Percentiles rank a stretch among this genome's conserved stretches.
phyloP scores from a whole-genome alignment of 352 stramenopile species.

The Pythium apleroticum region DNA sequence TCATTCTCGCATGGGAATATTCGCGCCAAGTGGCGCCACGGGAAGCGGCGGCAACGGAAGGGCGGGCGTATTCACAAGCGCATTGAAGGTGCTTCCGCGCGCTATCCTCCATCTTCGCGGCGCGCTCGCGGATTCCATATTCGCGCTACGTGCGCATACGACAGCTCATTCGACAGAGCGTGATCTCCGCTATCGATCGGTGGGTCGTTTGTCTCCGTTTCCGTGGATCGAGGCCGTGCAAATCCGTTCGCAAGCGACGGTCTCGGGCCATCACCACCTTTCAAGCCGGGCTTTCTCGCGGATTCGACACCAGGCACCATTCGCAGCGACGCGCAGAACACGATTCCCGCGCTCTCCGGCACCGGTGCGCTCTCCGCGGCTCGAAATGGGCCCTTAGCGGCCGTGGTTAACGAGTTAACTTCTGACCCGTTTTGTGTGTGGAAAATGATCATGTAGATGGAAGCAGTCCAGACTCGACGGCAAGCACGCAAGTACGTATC shows the following conservation, averaged over 20 bases:
- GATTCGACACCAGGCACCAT: constrained; percentile 20
- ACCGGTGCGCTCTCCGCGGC: constrained; percentile 13
- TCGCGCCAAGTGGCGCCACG: constrained; percentile 21
- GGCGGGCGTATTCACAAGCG: constrained; percentile 25
- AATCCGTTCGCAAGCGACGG: constrained; percentile 7
- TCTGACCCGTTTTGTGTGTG: constrained; percentile 2
- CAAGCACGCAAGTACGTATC: constrained; percentile 25
- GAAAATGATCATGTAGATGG: constrained; percentile 19
- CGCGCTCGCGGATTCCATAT: constrained; percentile 17
- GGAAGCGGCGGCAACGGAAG: constrained; percentile 15
- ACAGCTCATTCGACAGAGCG: constrained; percentile 21
- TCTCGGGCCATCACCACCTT: constrained; percentile 4
- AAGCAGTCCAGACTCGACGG: constrained; percentile 18
- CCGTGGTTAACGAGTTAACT: constrained; percentile 22
- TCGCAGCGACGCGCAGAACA: constrained; percentile 11
- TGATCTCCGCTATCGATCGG: constrained; percentile 26
- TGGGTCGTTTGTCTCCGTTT: constrained; percentile 16
- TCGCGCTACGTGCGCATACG: neutral
- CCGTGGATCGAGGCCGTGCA: neutral
- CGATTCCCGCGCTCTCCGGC: constrained; percentile 21
- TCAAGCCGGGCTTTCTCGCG: neutral
- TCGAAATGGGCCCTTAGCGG: neutral
- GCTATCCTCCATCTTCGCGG: constrained; percentile 21
- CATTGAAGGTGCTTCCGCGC: constrained; percentile 15
- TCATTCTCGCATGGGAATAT: constrained; percentile 25